Conservation (phyloP, 345 rosid species). For the Melaleuca quinquenervia region DNA sequence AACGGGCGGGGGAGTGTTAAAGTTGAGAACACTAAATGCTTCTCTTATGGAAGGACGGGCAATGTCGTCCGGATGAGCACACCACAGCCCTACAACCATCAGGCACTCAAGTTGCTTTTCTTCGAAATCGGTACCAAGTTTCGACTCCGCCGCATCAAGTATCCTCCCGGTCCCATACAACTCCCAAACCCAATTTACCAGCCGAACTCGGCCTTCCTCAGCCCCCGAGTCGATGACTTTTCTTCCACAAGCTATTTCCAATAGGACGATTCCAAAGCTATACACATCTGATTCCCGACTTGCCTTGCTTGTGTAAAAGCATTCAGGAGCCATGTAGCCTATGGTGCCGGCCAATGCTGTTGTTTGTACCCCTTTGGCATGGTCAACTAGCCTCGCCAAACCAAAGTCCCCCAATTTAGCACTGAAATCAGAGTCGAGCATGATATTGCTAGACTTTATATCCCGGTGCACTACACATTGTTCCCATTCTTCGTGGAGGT, state of each 20-base stretch:
- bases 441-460: background rate
- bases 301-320: accelerated
- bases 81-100: background rate
- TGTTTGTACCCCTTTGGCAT: background rate
- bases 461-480: accelerated
- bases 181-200: background rate
- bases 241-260: background rate
- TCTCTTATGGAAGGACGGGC: background rate
- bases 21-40: background rate
- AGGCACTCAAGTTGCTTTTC: background rate
- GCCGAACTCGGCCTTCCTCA: background rate
- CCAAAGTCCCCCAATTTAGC: background rate
- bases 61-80: background rate
- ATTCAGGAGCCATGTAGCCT: background rate
- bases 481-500: background rate
- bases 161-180: background rate
- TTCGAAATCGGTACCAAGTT: background rate
- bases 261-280: background rate
- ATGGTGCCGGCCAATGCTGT: accelerated
- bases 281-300: background rate
- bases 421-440: background rate
- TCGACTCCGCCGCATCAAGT: background rate
- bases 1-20: background rate
- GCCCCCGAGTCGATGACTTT: background rate
- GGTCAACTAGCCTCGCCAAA: background rate